Base-by-base conservation (phyloP, 2,329 filamentous ascomycete genomes). In the Hymenoscyphus infarciens region DNA sequence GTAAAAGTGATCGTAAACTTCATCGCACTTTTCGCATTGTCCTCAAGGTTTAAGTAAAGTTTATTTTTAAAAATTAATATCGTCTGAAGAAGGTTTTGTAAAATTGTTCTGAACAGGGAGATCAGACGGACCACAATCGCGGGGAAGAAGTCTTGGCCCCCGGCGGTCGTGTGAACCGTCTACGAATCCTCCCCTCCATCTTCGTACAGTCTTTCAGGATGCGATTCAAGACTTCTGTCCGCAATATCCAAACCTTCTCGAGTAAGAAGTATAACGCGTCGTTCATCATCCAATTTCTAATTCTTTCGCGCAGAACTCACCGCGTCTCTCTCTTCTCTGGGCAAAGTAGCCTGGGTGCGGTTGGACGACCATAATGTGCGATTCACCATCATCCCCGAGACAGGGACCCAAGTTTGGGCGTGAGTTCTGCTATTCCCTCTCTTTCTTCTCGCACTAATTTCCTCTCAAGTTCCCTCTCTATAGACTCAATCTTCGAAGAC, bases 381-480 rank as follows among this genome's bases (percentile, higher is more conserved):
- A 70, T 97, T 99, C 78, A 98, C 95, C 64, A 91, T 98, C 72
- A 94, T 98, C 66, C 93, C 95, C 0, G 92, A 97, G 74, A 89
- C 91, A 72, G 94, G 95, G 64, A 96, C 92, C 8, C 94, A 98
- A 81, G 94, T 98, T 61, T 99, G 95, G 95, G 91, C 92, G 82
- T 93, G 82, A 74, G 87, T 86, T 54, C 66, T 57, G 16, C 69
- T 15, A 16, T 33, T n/a, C 63, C 60, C 53, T 61, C 56, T 35
- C 54, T 60, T 45, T 53, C 33, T 67, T 11, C 35, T 42, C 3
- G 75, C 78, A 63, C 75, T 79, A 38, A 61, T 15, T 19, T 11
- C 16, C 33, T n/a, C 16, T 31, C 3, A 49, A 86, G 84, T 52
- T 84, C 82, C 55, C 77, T 87, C 29, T 77, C 80, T 27, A 84